A percentile compares a stretch with the other conserved stretches of the same genome.
phyloP scores from a whole-genome alignment of 805 yeast species.

The Deakozyma indianensis region DNA sequence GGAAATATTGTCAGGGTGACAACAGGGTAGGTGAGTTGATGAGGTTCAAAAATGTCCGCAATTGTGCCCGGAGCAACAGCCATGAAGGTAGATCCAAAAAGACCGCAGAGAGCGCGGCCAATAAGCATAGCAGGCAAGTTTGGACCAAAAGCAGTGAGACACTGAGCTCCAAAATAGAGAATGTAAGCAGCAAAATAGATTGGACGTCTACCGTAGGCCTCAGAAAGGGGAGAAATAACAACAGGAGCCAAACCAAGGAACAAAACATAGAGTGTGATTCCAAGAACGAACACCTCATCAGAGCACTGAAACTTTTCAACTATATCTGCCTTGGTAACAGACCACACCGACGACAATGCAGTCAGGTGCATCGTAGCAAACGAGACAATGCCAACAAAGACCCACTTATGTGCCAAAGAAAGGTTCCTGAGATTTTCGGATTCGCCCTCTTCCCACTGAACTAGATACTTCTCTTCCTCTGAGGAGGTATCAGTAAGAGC shows the following conservation, averaged over 20 bases:
- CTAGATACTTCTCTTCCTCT: neutral
- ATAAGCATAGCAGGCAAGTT: constrained; percentile 51
- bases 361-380: neutral
- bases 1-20: constrained; percentile 43
- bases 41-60: constrained; percentile 52
- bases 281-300: neutral
- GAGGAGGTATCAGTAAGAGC: neutral
- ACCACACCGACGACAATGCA: neutral
- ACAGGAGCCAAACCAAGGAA: constrained; percentile 34
- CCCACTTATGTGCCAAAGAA: neutral
- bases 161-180: constrained; percentile 26
- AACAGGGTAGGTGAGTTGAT: constrained; percentile 54
- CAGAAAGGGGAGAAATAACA: constrained; percentile 46
- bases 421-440: neutral
- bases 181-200: constrained; percentile 35
- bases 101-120: constrained; percentile 53
- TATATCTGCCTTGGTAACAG: neutral
- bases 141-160: constrained; percentile 33
- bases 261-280: neutral
- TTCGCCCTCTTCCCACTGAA: neutral
- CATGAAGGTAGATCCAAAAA: constrained; percentile 62
- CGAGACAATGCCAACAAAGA: neutral
- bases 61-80: constrained; percentile 67
- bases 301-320: neutral
- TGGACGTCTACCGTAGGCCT: constrained; percentile 38